These are phyloP conservation scores for Echium plantagineum DNA, from an alignment of 257 asterid genomes.

Conservation along the genomic window DNA sequence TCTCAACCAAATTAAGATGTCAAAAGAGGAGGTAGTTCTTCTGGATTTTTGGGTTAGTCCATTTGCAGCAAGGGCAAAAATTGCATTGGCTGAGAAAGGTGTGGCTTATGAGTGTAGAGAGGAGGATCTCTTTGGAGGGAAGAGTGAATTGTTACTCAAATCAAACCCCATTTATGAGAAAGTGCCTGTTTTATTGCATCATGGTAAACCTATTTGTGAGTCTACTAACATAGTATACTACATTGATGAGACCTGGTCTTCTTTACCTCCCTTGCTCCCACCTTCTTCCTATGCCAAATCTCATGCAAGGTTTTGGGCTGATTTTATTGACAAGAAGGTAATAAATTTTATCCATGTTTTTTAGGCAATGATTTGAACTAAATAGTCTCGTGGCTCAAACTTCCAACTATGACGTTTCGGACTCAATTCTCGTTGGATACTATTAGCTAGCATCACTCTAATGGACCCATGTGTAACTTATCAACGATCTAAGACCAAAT, in stretches of 20 bases:
- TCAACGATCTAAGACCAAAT: too few species aligned
- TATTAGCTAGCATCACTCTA: too few species aligned
- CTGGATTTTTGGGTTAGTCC: conserved; percentile 59
- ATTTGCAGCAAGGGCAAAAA: conserved; percentile 34
- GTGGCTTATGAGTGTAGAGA: conserved; percentile 29
- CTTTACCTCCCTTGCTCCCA: conserved; percentile 33
- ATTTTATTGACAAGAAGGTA: conserved; percentile 75
- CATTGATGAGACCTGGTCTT: conserved; percentile 53
- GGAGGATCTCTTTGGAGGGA: conserved; percentile 49
- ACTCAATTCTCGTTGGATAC: too few species aligned
- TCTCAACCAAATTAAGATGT: conserved; percentile 35
- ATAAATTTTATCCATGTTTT: neutral
- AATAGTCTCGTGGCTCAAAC: too few species aligned
- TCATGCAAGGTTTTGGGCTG: conserved; percentile 71
- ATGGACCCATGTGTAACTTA: too few species aligned
- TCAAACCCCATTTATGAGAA: conserved; percentile 59
- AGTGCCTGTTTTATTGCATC: conserved; percentile 66
- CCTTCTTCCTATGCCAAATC: conserved; percentile 44
- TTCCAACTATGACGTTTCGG: too few species aligned
- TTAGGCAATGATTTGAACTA: too few species aligned
- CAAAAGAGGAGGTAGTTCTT: conserved; percentile 21
- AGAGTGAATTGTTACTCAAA: conserved; percentile 49
- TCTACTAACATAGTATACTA: conserved; percentile 60
- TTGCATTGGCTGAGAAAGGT: conserved; percentile 59
- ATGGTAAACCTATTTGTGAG: conserved; percentile 54